These are phyloP conservation scores for Sugiyamaella smithiae DNA, from an alignment of 805 yeast species.

Conservation along the genomic window DNA sequence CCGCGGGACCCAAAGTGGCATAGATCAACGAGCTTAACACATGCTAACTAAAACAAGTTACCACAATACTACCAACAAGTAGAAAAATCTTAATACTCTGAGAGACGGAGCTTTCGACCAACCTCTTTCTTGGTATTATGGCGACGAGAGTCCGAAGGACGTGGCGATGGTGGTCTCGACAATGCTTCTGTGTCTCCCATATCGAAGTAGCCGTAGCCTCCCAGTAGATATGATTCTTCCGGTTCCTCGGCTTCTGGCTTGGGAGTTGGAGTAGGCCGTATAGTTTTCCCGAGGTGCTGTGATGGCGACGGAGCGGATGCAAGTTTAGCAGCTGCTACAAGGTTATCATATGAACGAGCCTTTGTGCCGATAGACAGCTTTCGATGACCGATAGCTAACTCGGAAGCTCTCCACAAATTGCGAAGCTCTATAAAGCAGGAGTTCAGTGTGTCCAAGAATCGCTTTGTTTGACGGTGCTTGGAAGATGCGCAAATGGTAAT, in stretches of 20 bases:
- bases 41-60: too few species aligned
- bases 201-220: slow-evolving; percentile 88
- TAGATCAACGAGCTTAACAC: neutral
- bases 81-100: slow-evolving; percentile 58
- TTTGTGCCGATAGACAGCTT: slow-evolving; percentile 18
- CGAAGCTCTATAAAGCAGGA: slow-evolving; percentile 59
- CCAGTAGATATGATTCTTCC: slow-evolving; percentile 46
- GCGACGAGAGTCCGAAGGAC: slow-evolving; percentile 43
- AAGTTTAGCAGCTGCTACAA: slow-evolving; percentile 6
- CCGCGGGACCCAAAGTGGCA: neutral
- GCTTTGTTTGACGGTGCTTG: slow-evolving; percentile 80
- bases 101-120: slow-evolving; percentile 60
- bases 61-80: too few species aligned
- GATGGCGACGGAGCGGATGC: slow-evolving; percentile 3
- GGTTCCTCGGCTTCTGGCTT: slow-evolving; percentile 21
- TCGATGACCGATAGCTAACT: slow-evolving; percentile 12
- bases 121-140: slow-evolving; percentile 50
- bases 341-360: slow-evolving; percentile 24
- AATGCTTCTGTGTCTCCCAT: slow-evolving; percentile 63
- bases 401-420: slow-evolving; percentile 36
- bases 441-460: slow-evolving; percentile 68
- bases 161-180: slow-evolving; percentile 59
- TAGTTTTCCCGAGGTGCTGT: slow-evolving; percentile 22
- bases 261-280: slow-evolving; percentile 15
- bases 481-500: slow-evolving; percentile 80